Base-by-base conservation (phyloP, 1,284 basidiomycete species). In the Athelia sp. region DNA sequence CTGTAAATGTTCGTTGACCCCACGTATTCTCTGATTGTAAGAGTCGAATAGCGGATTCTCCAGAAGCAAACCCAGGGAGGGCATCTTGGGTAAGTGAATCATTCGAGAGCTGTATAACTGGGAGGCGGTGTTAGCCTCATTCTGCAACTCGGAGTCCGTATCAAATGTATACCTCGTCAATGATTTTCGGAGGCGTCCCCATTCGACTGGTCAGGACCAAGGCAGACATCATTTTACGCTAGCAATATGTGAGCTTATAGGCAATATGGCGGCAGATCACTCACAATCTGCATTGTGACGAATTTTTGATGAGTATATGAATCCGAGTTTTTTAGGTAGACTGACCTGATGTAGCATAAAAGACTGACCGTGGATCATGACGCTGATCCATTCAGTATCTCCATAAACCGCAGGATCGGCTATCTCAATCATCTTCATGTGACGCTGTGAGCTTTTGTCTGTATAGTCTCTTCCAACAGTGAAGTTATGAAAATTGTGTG, bases 141-240 rank as follows among this genome's bases (percentile, higher is more conserved):
- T 4, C 4, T 13, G 26, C 26, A 26, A 46, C 46, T 9, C 43
- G 22, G 47, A 46, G 42, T 19, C n/a, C 24, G 10, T 10, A 2
- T 14, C n/a, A 26, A 4, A 15, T 15, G 21, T 35, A 47, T 52
- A 85, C 87, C 67, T 87, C 81, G 54, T 84, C 78, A 35, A 96
- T 82, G 47, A 96, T 68, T 8, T 80, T 74, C 3, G 82, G 64
- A 0, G 93, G 90, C 0, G 90, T 87, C 9, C 75, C 73, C 4
- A 90, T 91, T 49, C 94, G 78, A 58, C 81, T 83, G 10, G 83
- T 74, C 46, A 98, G 74, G 29, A 98, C 84, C 11, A 96, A 75
- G 32, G 87, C 78, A 1, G 90, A 84, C 70, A 98, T 93, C 97
- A 99, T 99, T 73, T 99, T 99, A 48, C 97, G 87, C 94, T 97